phyloP scores from a whole-genome alignment of 306 rosid species.

The Pterocarpus santalinus region DNA sequence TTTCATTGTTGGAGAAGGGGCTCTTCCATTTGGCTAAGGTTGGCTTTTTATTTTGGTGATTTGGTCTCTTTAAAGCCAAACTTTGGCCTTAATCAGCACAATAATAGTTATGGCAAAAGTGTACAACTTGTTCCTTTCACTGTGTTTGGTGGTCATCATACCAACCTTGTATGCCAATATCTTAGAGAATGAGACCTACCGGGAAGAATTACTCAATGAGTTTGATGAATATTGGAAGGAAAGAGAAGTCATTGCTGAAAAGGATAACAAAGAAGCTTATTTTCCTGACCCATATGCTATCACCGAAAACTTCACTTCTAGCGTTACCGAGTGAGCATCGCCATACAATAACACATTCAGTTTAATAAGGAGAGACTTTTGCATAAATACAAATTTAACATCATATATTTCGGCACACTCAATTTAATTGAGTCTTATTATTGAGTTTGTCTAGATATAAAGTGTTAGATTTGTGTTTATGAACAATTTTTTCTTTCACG shows the following conservation, averaged over 20 bases:
- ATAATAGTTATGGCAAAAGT: constrained; percentile 13
- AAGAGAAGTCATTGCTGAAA: constrained; percentile 48
- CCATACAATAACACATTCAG: not conserved
- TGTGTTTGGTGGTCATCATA: constrained; percentile 22
- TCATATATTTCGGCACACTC: not conserved
- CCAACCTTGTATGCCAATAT: constrained; percentile 54
- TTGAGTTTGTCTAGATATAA: not conserved
- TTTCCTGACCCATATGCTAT: constrained; percentile 54
- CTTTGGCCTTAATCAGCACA: constrained; percentile 9
- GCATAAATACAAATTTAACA: not conserved
- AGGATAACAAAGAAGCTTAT: constrained; percentile 43
- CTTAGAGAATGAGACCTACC: not conserved
- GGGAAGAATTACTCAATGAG: not conserved
- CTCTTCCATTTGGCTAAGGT: constrained; percentile 36
- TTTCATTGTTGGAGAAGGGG: not conserved
- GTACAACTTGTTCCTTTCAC: not conserved
- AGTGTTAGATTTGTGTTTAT: too few species aligned
- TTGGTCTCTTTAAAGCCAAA: not conserved
- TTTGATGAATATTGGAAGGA: constrained; percentile 67
- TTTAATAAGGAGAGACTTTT: not conserved
- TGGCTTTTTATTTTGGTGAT: not conserved
- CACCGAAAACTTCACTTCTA: constrained; percentile 46
- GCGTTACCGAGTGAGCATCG: constrained; percentile 59
- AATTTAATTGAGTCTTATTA: not conserved
- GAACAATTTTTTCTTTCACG: not conserved